A percentile compares a stretch with the other conserved stretches of the same genome.
Conservation (phyloP, 2,329 filamentous ascomycete species). For the Nakataea oryzae region DNA sequence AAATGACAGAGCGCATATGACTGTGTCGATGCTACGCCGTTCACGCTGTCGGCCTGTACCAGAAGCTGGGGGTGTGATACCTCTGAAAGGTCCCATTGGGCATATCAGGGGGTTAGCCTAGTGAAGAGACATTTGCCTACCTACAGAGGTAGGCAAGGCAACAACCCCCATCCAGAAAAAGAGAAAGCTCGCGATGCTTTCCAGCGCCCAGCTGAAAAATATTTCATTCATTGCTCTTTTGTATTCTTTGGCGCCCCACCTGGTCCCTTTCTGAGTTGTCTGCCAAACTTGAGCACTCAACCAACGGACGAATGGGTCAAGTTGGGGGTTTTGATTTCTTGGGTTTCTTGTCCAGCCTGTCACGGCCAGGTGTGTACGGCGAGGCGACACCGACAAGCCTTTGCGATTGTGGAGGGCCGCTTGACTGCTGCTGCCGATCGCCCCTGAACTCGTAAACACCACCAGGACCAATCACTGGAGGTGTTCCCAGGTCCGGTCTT, state of each 20-base stretch:
- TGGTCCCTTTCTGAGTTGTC: neutral
- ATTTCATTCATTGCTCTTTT: neutral
- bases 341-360: constrained; percentile 30
- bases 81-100: too few species aligned
- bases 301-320: neutral
- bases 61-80: neutral
- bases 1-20: neutral
- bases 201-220: neutral
- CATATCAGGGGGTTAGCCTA: too few species aligned
- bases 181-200: too few species aligned
- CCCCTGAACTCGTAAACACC: constrained; percentile 42
- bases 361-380: constrained; percentile 43
- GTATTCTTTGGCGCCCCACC: neutral
- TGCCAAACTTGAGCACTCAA: neutral
- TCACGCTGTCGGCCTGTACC: neutral
- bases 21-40: too few species aligned
- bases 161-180: too few species aligned
- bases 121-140: too few species aligned
- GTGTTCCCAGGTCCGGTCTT: constrained; percentile 48
- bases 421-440: constrained; percentile 12
- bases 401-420: constrained; percentile 12
- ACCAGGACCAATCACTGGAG: constrained; percentile 20
- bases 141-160: too few species aligned
- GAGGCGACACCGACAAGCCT: constrained; percentile 41
- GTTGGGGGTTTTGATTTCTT: constrained; percentile 9